phyloP scores from a whole-genome alignment of 1,284 basidiomycete species.

The Puccinia horiana region DNA sequence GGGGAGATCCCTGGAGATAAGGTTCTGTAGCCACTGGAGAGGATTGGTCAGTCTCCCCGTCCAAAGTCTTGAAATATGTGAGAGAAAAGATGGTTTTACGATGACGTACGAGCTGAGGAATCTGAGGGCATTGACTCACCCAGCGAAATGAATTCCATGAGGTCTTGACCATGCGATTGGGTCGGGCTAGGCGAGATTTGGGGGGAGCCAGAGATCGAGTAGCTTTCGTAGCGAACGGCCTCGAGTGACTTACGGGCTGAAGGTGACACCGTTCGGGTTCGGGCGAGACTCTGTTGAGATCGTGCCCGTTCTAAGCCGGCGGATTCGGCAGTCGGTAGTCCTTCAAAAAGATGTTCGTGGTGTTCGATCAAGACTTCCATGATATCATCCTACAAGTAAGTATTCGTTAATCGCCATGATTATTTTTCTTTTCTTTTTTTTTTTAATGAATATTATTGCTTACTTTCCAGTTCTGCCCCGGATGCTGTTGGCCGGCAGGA shows the following conservation, averaged over 20 bases:
- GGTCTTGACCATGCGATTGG: not conserved
- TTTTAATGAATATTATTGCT: conserved; percentile 58
- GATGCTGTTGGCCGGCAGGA: conserved; percentile 76
- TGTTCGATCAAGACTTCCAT: conserved; percentile 83
- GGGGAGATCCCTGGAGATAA: not conserved
- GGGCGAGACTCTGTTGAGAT: not conserved
- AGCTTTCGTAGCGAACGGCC: conserved; percentile 40
- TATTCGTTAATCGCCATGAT: conserved; percentile 4
- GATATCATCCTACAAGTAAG: conserved; percentile 69
- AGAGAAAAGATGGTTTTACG: not conserved
- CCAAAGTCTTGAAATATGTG: not conserved
- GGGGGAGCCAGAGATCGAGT: conserved; percentile 37
- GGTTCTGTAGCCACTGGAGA: too few species aligned
- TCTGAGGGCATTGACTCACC: not conserved
- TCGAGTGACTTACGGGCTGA: conserved; percentile 45
- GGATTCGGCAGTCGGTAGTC: conserved; percentile 53
- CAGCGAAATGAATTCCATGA: not conserved
- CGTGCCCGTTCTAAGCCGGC: conserved; percentile 2
- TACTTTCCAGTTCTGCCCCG: conserved; percentile 71
- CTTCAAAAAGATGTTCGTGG: conserved; percentile 60
- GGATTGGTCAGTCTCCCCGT: not conserved
- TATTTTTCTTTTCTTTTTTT: not conserved
- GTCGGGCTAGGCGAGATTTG: not conserved
- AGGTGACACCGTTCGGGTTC: conserved; percentile 16
- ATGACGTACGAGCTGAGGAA: not conserved